Evolutionary conservation across 257 asterid species (phyloP), one percentile per base, ranked within the genome.

Genomic region (Datura wrightii): DNA sequence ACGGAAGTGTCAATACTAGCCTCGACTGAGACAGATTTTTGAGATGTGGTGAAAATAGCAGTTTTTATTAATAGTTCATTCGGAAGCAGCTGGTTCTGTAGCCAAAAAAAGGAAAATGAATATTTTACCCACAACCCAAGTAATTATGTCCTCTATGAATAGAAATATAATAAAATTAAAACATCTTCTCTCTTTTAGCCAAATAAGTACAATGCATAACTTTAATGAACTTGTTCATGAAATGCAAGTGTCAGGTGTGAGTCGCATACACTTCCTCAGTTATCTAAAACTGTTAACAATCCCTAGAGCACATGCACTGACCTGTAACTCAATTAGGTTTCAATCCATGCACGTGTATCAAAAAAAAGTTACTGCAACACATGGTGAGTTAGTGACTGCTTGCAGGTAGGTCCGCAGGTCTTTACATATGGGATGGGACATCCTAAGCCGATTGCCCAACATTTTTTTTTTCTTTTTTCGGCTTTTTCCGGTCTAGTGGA

Each of bases 301-400:
- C 65, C 48, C 46, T 78, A 31, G 82, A 52, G 58, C 82, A 78
- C 48, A 52, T 16, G 48, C 65, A 76, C 62, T 76, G 44, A 50
- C 24, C 24, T 3, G 44, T 44, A 76, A 24, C 81, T 76, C 81
- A 76, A 13, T 48, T 76, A 76, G 62, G 44, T 24, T 13, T 24
- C 34, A 58, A 58, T 50, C 44, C 81, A 50, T 50, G 81, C 81
- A 19, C 50, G 62, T 76, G 42, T 34, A 48, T 19, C 24, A 9
- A 76, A 24, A 52, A 44, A 8, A 48, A 48, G 48, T 48, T 48
- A 74, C 6, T 48, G 24, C n/a, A 74, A 31, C 18, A 48, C 13
- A 0, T 2, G 7, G 41, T 19, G 31, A 24, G 31, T 24, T 24
- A 24, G 31, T 1, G 58, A 74, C 59, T 1, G 80, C 80, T 46